Percentiles rank a stretch among this genome's conserved stretches.
These are phyloP conservation scores for Trichosporon ovoides DNA, from an alignment of 1,284 basidiomycete species.

Conservation along the genomic window DNA sequence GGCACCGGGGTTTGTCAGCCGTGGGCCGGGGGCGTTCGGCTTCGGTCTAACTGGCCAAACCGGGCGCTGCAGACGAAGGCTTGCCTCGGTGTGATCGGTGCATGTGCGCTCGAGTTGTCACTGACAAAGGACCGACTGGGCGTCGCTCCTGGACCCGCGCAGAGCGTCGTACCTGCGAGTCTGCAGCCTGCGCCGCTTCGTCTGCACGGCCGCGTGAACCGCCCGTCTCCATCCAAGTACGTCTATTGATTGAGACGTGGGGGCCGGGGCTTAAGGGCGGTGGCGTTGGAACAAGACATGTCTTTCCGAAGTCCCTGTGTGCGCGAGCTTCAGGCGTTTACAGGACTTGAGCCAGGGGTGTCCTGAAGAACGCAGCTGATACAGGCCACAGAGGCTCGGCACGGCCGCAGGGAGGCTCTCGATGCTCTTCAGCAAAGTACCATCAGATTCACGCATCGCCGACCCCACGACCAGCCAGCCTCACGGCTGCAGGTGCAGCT, in stretches of 20 bases:
- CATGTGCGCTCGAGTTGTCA: neutral
- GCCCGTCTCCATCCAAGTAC: neutral
- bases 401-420: too few species aligned
- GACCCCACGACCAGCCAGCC: too few species aligned
- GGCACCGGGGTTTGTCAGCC: too few species aligned
- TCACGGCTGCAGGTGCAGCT: too few species aligned
- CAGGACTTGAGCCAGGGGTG: neutral
- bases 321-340: neutral
- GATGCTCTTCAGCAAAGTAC: too few species aligned
- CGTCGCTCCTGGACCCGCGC: neutral
- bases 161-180: neutral
- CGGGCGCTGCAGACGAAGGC: neutral
- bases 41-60: neutral
- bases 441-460: too few species aligned
- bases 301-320: neutral
- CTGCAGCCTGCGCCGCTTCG: neutral
- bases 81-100: neutral
- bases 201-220: too few species aligned
- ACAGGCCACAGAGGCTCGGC: too few species aligned
- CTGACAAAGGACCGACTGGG: neutral
- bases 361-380: neutral
- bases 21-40: too few species aligned
- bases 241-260: neutral
- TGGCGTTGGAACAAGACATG: constrained; percentile 4
- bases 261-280: neutral